Percentiles rank a stretch among this genome's conserved stretches.
Evolutionary conservation across 2,329 filamentous ascomycete species (phyloP).

Genomic region (Coniochaeta ligniaria): DNA sequence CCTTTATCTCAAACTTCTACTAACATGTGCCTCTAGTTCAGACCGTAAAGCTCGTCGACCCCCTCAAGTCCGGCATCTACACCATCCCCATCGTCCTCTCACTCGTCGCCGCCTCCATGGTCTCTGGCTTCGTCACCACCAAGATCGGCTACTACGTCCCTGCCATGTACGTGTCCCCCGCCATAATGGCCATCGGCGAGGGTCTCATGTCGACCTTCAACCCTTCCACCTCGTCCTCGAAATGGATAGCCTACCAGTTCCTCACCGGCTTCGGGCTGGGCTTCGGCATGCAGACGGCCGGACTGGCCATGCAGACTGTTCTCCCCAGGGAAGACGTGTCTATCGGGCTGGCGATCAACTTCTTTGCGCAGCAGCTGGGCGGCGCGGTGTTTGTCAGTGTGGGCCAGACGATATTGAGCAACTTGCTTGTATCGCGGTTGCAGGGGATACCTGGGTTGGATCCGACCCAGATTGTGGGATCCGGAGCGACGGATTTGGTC

Average conservation of each 20-base stretch:
- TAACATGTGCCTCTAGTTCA: constrained; percentile 32
- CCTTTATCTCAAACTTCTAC: background rate
- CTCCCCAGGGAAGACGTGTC: constrained; percentile 44
- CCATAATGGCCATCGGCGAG: constrained; percentile 42
- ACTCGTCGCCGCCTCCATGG: constrained; percentile 43
- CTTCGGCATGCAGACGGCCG: constrained; percentile 49
- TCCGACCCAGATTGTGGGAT: constrained; percentile 32
- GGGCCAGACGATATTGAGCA: constrained; percentile 46
- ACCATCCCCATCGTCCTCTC: constrained; percentile 50
- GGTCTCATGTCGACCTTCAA: constrained; percentile 52
- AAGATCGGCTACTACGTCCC: constrained; percentile 54
- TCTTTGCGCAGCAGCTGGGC: constrained; percentile 53
- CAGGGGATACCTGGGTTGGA: constrained; percentile 33
- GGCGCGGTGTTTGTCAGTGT: constrained; percentile 52
- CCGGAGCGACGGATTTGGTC: constrained; percentile 54
- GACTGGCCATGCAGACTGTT: constrained; percentile 49
- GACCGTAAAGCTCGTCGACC: constrained; percentile 43
- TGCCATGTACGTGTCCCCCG: constrained; percentile 44
- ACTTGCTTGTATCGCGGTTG: constrained; percentile 32
- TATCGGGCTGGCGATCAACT: constrained; percentile 46
- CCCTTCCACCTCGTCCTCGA: constrained; percentile 33
- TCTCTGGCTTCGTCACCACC: constrained; percentile 40
- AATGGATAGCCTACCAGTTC: constrained; percentile 56
- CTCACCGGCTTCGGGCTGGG: constrained; percentile 53
- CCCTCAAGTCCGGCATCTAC: constrained; percentile 49